Base-by-base conservation (phyloP, 208 protist species). In the Angomonas ambiguus region DNA sequence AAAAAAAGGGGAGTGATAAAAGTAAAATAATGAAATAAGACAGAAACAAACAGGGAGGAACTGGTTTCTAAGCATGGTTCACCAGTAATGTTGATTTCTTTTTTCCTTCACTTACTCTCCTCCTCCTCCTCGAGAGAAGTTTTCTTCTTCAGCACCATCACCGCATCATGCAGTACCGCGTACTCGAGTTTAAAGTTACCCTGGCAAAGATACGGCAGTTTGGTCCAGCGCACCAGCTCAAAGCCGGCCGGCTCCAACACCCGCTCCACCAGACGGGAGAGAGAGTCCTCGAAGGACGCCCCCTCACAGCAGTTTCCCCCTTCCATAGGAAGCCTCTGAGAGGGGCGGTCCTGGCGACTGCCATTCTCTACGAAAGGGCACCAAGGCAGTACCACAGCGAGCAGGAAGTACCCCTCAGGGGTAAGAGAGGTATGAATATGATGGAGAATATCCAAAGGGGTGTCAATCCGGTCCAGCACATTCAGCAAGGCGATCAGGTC, bases 381-480 rank as follows among this genome's bases (percentile, higher is more conserved):
- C 87, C 89, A 95, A 32, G 89, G 89, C 53, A 95, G 65, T 33
- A 95, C 89, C 60, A 95, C 86, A 0, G 89, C 85, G 10, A 95
- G 71, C 31, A 95, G 74, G 58, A 93, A 58, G 8, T 87, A 10
- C 30, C 82, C 28, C 57, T 76, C 73, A 0, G 86, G 81, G 31
- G 55, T 63, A 51, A 95, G 72, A 2, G 88, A 75, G 24, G 82
- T 80, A 27, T 82, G 89, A 62, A 95, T 88, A 1, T 75, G 60
- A 0, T 53, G 65, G 48, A 95, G 77, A 49, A 95, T 61, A n/a
- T 71, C 77, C 45, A 64, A 55, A 13, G 89, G 89, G 33, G 8
- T 79, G 68, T 93, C 86, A 1, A 80, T 77, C 20, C 89, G 83
- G 53, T 95, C 89, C n/a, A 95, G 79, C 30, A 95, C 84, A 66